Evolutionary conservation across 202 grass and related monocot genomes (phyloP).

Genomic region (Musa balbisiana): DNA sequence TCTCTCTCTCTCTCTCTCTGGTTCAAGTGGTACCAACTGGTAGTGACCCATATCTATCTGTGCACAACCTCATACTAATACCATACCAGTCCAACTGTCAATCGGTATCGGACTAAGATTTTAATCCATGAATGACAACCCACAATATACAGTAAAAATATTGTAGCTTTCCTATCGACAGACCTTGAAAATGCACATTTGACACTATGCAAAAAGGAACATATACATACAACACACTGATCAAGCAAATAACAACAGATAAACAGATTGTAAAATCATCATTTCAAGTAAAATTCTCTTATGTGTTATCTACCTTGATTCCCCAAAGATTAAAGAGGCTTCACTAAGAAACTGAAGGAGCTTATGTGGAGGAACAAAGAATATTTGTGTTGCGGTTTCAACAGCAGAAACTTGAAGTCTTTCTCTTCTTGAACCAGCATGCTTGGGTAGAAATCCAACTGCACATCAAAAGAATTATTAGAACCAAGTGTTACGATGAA

Average conservation of each 20-base stretch:
- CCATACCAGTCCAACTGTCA: too few species aligned
- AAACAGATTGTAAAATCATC: too few species aligned
- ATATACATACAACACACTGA: too few species aligned
- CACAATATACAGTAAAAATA: neutral
- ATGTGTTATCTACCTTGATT: constrained; percentile 48
- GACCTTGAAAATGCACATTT: neutral
- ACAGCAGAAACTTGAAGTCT: constrained; percentile 67
- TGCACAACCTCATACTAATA: too few species aligned
- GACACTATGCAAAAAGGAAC: neutral
- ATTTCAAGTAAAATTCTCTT: too few species aligned
- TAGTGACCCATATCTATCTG: too few species aligned
- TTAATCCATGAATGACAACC: neutral
- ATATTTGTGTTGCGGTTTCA: constrained; percentile 82
- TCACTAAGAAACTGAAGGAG: constrained; percentile 79
- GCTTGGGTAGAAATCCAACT: constrained; percentile 96
- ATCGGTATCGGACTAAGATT: too few species aligned
- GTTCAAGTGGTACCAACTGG: too few species aligned
- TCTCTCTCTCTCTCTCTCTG: too few species aligned
- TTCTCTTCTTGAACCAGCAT: constrained; percentile 58
- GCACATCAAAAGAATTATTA: constrained; percentile 25
- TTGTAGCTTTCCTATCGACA: neutral
- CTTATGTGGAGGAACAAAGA: constrained; percentile 86
- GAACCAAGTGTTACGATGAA: neutral
- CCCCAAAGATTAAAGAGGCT: constrained; percentile 58
- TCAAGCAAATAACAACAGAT: too few species aligned